A percentile compares a stretch with the other conserved stretches of the same genome.
These are phyloP conservation scores for Rhodotorula diobovata DNA, from an alignment of 768 basidiomycete species.

Conservation along the genomic window DNA sequence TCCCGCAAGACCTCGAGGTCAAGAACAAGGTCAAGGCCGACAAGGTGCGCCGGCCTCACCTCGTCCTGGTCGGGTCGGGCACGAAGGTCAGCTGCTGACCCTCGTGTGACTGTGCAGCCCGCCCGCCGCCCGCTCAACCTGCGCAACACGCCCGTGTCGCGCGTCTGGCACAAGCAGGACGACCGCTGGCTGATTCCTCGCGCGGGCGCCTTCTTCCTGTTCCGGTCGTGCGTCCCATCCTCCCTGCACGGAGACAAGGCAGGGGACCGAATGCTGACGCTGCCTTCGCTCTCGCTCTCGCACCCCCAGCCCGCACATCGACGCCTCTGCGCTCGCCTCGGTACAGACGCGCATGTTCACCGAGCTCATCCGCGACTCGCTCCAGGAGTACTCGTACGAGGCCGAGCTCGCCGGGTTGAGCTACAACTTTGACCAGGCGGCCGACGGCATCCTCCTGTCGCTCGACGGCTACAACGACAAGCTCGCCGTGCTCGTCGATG, in stretches of 20 bases:
- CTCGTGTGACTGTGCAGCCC: conserved; percentile 47
- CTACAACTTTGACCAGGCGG: conserved; percentile 63
- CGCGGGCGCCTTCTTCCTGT: conserved; percentile 67
- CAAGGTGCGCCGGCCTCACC: conserved; percentile 53
- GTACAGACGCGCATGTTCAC: conserved; percentile 74
- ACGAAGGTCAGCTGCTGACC: background rate
- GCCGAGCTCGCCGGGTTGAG: conserved; percentile 83
- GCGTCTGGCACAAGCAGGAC: conserved; percentile 95
- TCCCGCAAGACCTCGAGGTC: conserved; percentile 79
- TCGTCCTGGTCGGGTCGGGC: background rate
- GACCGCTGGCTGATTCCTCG: conserved; percentile 94
- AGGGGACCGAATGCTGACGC: background rate
- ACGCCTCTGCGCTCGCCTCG: conserved; percentile 59
- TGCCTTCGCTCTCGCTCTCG: background rate
- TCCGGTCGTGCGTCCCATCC: conserved; percentile 59
- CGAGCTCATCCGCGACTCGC: conserved; percentile 79
- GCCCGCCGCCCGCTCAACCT: conserved; percentile 51
- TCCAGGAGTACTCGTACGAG: conserved; percentile 86
- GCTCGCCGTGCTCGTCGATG: conserved; percentile 62
- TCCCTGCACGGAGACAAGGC: background rate
- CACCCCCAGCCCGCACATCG: conserved; percentile 47
- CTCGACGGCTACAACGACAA: conserved; percentile 91
- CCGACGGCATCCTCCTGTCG: conserved; percentile 63
- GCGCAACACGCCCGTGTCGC: conserved; percentile 60
- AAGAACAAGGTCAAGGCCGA: conserved; percentile 62